Evolutionary conservation across 108 stramenopile species (phyloP).

Genomic region (Skeletonema menzelii): DNA sequence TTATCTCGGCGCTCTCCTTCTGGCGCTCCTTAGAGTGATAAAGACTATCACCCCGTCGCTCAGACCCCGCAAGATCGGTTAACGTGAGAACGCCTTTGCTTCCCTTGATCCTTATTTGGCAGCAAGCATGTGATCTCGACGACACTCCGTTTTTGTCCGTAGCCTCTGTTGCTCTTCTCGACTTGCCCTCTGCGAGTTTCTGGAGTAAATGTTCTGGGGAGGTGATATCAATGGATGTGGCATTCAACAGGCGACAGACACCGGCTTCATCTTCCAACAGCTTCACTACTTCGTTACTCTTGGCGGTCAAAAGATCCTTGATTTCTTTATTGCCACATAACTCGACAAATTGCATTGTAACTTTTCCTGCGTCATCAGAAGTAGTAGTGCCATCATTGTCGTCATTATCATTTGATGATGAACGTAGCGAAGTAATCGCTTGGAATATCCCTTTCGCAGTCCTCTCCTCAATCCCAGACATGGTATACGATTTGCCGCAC

Average conservation of each 20-base stretch:
- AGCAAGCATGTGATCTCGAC: slow-evolving; percentile 51
- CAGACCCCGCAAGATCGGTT: slow-evolving; percentile 84
- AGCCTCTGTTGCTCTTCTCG: slow-evolving; percentile 56
- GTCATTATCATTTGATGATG: not conserved
- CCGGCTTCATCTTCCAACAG: slow-evolving; percentile 51
- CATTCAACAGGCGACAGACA: slow-evolving; percentile 37
- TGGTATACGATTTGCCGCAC: slow-evolving; percentile 55
- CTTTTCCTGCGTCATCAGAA: not conserved
- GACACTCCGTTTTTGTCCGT: slow-evolving; percentile 63
- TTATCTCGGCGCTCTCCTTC: slow-evolving; percentile 80
- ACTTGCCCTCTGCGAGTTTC: slow-evolving; percentile 37
- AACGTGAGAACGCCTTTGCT: slow-evolving; percentile 55
- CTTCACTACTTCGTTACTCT: slow-evolving; percentile 32
- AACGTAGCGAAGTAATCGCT: slow-evolving; percentile 3
- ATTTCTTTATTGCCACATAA: slow-evolving; percentile 54
- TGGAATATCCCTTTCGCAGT: slow-evolving; percentile 42
- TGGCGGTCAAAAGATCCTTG: slow-evolving; percentile 42
- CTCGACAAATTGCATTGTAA: slow-evolving; percentile 55
- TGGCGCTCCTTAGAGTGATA: slow-evolving; percentile 51
- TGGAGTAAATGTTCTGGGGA: slow-evolving; percentile 40
- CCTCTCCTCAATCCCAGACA: slow-evolving; percentile 50
- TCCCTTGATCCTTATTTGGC: slow-evolving; percentile 44
- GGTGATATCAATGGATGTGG: slow-evolving; percentile 22
- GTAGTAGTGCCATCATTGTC: not conserved
- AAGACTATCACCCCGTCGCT: slow-evolving; percentile 67